Evolutionary conservation across 1,139 yeast species (phyloP), one percentile per base, ranked within the genome.

Genomic region (Taphrina wiesneri): DNA sequence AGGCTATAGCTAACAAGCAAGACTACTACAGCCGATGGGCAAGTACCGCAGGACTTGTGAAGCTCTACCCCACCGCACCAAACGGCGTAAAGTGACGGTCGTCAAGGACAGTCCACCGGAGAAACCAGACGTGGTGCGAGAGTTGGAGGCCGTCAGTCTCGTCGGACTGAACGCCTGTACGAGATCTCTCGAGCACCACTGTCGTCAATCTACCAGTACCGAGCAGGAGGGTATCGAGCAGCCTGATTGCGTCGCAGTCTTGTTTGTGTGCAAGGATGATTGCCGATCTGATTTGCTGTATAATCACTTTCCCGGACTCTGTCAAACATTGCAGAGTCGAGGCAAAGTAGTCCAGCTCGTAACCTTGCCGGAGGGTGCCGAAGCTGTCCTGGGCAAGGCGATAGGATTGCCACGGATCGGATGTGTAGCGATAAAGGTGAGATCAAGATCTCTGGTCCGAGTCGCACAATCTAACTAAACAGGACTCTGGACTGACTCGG

Each of bases 271-370:
- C 21, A 54, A 19, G 15, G 34, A 39, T 19, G 59, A 54, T 19
- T 4, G 23, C 15, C 9, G 19, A 6, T 39, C 47, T 6, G 34
- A 11, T 28, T 34, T 23, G 5, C 59, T 54, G 25, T 41, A 39
- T 25, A 43, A 54, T 9, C 59, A 54, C 49, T 54, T 54, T 28
- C 59, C 59, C 17, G 36, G 46, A 2, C 46, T 54, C 21, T 54
- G 49, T 25, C 34, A 39, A 4, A 17, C 36, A 7, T 13, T 3
- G 21, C 7, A 25, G 11, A n/a, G 26, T 6, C n/a, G 13, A 1
- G 41, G 34, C 32, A 9, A 26, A 3, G 6, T 5, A 43, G 28
- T 52, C 26, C 26, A n/a, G 7, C 49, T 54, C 23, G 36, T 54
- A 9, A 17, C 59, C 26, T n/a, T 54, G 36, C 36, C 59, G 23